phyloP scores from a whole-genome alignment of 257 asterid species.

The Solanum chiquidenum region DNA sequence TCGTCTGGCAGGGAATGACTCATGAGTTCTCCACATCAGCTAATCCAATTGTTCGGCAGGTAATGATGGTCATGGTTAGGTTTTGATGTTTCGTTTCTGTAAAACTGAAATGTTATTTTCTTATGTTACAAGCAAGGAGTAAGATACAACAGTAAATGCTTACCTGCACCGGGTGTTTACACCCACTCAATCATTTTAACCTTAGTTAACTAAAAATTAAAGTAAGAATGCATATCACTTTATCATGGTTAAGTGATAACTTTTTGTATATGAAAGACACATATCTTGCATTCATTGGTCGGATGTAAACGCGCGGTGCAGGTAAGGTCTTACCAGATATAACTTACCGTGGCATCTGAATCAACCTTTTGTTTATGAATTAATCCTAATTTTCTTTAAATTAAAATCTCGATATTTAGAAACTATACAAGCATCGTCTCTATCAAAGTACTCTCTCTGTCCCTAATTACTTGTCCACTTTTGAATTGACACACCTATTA shows the following conservation, averaged over 20 bases:
- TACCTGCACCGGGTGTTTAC: not conserved
- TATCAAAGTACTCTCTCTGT: not conserved
- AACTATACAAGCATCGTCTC: not conserved
- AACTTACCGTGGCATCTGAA: not conserved
- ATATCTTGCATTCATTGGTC: not conserved
- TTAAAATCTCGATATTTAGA: not conserved
- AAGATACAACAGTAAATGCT: not conserved
- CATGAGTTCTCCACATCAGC: constrained; percentile 77
- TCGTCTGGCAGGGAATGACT: constrained; percentile 98
- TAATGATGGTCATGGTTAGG: constrained; percentile 7
- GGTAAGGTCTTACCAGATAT: not conserved
- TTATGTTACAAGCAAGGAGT: not conserved
- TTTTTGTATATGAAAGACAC: not conserved
- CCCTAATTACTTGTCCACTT: no score
- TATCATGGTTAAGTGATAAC: not conserved
- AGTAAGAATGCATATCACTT: not conserved
- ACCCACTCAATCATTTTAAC: not conserved
- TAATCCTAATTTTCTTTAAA: not conserved
- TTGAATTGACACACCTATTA: no score
- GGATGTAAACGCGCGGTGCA: not conserved
- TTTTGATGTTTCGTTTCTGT: not conserved
- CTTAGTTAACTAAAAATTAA: not conserved
- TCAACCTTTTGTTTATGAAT: not conserved
- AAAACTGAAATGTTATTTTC: not conserved
- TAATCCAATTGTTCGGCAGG: constrained; percentile 87